A percentile compares a stretch with the other conserved stretches of the same genome.
These are phyloP conservation scores for Cladosporium sp. DNA, from an alignment of 2,329 filamentous ascomycete genomes.

Conservation along the genomic window DNA sequence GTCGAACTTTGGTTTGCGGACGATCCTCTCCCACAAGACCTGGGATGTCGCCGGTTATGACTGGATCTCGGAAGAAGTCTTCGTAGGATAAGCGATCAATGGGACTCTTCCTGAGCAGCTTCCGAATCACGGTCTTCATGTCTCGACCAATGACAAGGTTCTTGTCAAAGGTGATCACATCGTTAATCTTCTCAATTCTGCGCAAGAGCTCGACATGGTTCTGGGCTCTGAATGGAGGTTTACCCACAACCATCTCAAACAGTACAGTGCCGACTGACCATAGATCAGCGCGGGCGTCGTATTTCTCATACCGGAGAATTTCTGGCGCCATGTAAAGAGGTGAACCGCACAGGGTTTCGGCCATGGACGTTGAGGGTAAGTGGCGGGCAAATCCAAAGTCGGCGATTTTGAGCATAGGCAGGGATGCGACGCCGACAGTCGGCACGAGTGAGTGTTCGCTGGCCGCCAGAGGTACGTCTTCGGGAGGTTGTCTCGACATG, in stretches of 20 bases:
- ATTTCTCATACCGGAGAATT: conserved; percentile 93
- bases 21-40: conserved; percentile 29
- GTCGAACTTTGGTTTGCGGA: conserved; percentile 19
- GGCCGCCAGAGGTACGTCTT: conserved; percentile 67
- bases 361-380: conserved; percentile 81
- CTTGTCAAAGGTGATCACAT: conserved; percentile 68
- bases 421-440: conserved; percentile 69
- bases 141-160: conserved; percentile 58
- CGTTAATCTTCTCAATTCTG: conserved; percentile 84
- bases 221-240: conserved; percentile 81
- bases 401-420: conserved; percentile 95
- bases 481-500: conserved; percentile 59
- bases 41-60: conserved; percentile 29
- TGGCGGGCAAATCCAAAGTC: conserved; percentile 98
- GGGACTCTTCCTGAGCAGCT: conserved; percentile 77
- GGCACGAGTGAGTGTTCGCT: conserved; percentile 78
- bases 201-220: conserved; percentile 93
- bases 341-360: conserved; percentile 93
- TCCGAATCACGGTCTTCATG: conserved; percentile 75
- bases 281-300: conserved; percentile 92
- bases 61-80: conserved; percentile 69
- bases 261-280: conserved; percentile 97
- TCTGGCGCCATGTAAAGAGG: conserved; percentile 98
- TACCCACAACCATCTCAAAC: conserved; percentile 90
- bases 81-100: conserved; percentile 81